These are phyloP conservation scores for Epithemia pelagica DNA, from an alignment of 108 stramenopile genomes.

Conservation along the genomic window DNA sequence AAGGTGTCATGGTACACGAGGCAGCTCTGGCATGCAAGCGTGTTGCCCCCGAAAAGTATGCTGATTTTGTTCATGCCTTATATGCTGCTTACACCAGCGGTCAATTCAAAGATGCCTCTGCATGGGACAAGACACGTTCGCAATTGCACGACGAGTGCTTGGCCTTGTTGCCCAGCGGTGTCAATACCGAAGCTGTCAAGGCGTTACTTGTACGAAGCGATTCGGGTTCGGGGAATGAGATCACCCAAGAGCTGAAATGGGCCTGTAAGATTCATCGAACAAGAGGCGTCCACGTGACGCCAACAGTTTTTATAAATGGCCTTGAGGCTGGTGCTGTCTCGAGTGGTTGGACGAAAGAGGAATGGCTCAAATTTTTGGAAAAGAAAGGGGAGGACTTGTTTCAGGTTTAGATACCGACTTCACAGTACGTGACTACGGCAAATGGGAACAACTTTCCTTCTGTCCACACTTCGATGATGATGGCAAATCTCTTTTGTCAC, in stretches of 20 bases:
- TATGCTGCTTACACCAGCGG: neutral
- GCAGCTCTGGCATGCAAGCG: slow-evolving; percentile 7
- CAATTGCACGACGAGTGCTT: slow-evolving; percentile 17
- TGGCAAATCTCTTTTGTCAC: too few relatives aligned
- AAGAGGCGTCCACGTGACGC: slow-evolving; percentile 43
- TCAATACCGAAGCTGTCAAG: slow-evolving; percentile 7
- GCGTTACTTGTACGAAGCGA: slow-evolving; percentile 2
- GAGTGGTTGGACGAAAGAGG: slow-evolving; percentile 23
- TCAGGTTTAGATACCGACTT: too few relatives aligned
- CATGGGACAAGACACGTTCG: slow-evolving; percentile 25
- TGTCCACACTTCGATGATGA: too few relatives aligned
- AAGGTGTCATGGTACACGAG: slow-evolving; percentile 29
- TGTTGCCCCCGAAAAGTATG: slow-evolving; percentile 3
- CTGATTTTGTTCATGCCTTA: neutral
- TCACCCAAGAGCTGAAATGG: slow-evolving; percentile 33
- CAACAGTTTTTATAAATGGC: slow-evolving; percentile 42
- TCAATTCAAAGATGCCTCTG: slow-evolving; percentile 15
- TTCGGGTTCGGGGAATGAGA: neutral
- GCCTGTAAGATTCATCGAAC: slow-evolving; percentile 32
- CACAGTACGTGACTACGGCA: too few relatives aligned
- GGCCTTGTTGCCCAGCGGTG: slow-evolving; percentile 1
- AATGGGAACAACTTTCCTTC: too few relatives aligned
- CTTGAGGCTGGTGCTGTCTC: slow-evolving; percentile 30
- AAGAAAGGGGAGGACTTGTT: slow-evolving; percentile 3
- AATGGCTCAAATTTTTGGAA: slow-evolving; percentile 27